Evolutionary conservation across 2,329 filamentous ascomycete species (phyloP).

Genomic region (Trichophyton rubrum): DNA sequence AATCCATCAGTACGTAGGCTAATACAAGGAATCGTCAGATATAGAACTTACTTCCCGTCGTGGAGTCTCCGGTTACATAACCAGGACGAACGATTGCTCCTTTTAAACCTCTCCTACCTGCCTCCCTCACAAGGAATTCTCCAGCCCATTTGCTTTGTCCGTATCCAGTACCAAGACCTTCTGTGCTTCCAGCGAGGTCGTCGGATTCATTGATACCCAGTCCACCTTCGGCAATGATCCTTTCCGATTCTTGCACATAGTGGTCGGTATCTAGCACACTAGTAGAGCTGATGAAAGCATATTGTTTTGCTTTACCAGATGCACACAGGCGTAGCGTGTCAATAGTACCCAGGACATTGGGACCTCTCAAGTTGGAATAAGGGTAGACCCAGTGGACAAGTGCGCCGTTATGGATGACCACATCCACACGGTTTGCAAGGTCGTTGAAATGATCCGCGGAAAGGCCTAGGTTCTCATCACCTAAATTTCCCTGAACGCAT

Average conservation of each 20-base stretch:
- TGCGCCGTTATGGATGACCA: conserved; percentile 72
- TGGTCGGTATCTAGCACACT: conserved; percentile 69
- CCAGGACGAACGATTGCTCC: conserved; percentile 71
- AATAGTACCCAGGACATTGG: conserved; percentile 73
- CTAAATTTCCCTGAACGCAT: conserved; percentile 60
- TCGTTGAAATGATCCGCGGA: conserved; percentile 51
- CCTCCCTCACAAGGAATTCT: conserved; percentile 61
- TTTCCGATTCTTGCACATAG: conserved; percentile 61
- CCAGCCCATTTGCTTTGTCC: conserved; percentile 83
- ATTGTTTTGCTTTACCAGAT: conserved; percentile 63
- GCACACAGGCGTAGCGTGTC: conserved; percentile 64
- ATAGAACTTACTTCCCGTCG: conserved; percentile 40
- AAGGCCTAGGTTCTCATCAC: conserved; percentile 62
- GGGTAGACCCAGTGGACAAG: conserved; percentile 65
- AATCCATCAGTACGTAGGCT: background rate
- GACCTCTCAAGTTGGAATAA: conserved; percentile 57
- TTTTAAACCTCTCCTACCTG: conserved; percentile 60
- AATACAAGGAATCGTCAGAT: background rate
- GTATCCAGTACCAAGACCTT: conserved; percentile 72
- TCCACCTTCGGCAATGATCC: conserved; percentile 48
- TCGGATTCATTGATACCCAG: conserved; percentile 61
- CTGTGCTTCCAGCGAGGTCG: conserved; percentile 62
- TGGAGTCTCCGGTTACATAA: conserved; percentile 66
- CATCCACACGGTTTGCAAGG: conserved; percentile 55
- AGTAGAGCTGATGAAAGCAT: conserved; percentile 74